Evolutionary conservation across 2,329 filamentous ascomycete genomes (phyloP), one percentile per base, ranked within the genome.

Genomic region (Colletotrichum tabaci): DNA sequence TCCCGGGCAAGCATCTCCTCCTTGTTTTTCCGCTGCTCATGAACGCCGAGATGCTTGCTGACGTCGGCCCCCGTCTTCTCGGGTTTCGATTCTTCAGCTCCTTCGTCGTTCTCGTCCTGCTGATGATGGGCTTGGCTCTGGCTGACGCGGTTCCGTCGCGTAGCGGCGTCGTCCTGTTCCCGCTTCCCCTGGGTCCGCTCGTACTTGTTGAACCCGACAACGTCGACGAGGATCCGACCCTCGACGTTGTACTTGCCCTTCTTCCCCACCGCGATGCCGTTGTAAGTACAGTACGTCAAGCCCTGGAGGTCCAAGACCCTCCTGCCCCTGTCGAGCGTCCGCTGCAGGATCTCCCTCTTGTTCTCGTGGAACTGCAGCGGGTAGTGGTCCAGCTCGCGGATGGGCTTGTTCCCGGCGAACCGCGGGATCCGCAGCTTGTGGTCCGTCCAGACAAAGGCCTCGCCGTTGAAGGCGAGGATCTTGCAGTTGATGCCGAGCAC

Each of bases 291-390:
- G 72, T 86, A 84, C 1, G 76, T 74, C 38, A 86, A 75, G 2
- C 82, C 81, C 63, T 85, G 84, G 30, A 83, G 80, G 44, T 84
- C 82, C 30, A 87, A 78, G 3, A 81, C 81, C 67, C 80, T 83
- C 52, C 72, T 80, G 18, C 83, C 85, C 18, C 84, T 79, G 3
- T 73, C 74, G 0, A 78, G 70, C 21, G 84, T 73, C 3, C 78
- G 77, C 13, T 73, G 50, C 71, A 75, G 76, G 52, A 84, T 75
- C 1, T 55, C 73, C 1, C 79, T 77, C 44, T 75, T 74, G 10
- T 81, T 77, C 3, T 76, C 64, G 53, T 82, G 77, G 64, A 80
- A 79, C 4, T 78, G 74, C 23, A 84, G 71, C 1, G 83, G 84
- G 67, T 82, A 85, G 62, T 80, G 79, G 0, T 76, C 72, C 4